Conservation (phyloP, 2,329 filamentous ascomycete genomes). For the Fusarium multiceps region DNA sequence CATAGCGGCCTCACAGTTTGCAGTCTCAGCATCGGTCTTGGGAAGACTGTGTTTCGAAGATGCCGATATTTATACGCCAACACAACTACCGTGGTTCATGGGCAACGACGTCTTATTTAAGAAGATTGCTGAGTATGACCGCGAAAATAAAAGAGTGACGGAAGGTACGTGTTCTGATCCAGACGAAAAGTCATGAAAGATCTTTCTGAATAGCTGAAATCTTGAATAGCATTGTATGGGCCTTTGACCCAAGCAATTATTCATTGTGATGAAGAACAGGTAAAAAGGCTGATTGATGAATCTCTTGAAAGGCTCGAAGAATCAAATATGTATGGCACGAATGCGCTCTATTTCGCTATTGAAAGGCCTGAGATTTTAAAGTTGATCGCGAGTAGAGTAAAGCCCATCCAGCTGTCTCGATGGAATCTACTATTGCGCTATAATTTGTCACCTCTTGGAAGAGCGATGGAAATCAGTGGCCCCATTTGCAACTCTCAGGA, state of each 20-base stretch:
- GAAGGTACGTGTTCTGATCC: fast-evolving
- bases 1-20: fast-evolving
- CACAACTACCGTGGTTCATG: fast-evolving
- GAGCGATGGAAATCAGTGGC: background rate
- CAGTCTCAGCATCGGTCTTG: fast-evolving
- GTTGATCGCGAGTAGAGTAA: background rate
- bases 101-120: fast-evolving
- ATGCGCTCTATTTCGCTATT: background rate
- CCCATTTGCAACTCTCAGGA: fast-evolving
- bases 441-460: background rate
- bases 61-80: fast-evolving
- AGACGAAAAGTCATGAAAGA: fast-evolving
- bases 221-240: background rate
- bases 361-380: background rate
- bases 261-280: background rate
- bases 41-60: background rate
- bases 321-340: background rate
- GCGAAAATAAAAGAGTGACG: fast-evolving
- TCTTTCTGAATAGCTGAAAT: fast-evolving
- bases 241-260: background rate
- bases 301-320: background rate
- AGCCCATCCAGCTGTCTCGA: background rate
- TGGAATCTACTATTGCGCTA: fast-evolving
- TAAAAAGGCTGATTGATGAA: background rate
- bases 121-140: background rate